Conservation (phyloP, 805 yeast genomes). For the Ogataea nakhonphanomensis region DNA sequence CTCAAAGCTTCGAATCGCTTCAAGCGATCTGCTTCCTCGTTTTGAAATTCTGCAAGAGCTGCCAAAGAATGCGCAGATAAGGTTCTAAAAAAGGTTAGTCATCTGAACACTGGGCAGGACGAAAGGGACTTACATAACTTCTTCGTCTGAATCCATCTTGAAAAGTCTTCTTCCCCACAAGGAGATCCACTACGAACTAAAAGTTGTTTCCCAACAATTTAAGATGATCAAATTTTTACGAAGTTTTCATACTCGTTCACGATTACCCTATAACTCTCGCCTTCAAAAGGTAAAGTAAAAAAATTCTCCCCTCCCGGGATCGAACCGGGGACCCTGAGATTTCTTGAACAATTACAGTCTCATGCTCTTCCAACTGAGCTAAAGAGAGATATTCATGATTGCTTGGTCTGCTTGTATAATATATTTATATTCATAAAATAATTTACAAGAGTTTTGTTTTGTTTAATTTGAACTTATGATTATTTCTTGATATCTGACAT, state of each 20-base stretch:
- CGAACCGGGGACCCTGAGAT: conserved; percentile 30
- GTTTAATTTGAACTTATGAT: too few relatives aligned
- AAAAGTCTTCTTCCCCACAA: background rate
- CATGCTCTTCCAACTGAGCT: conserved; percentile 28
- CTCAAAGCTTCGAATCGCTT: conserved; percentile 55
- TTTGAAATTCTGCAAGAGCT: conserved; percentile 60
- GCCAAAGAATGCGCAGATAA: conserved; percentile 50
- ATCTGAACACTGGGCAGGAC: background rate
- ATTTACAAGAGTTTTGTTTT: too few relatives aligned
- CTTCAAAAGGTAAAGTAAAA: background rate
- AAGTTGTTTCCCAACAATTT: too few relatives aligned
- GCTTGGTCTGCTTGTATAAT: too few relatives aligned
- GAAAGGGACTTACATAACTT: conserved; percentile 19
- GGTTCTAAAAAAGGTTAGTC: conserved; percentile 27
- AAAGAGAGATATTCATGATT: conserved; percentile 15
- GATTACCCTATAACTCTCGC: too few relatives aligned
- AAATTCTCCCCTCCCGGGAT: conserved; percentile 27
- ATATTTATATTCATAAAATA: too few relatives aligned
- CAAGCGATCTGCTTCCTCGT: conserved; percentile 56
- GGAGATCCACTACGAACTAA: too few relatives aligned
- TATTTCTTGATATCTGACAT: too few relatives aligned
- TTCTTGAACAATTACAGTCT: conserved; percentile 22
- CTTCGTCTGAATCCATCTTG: conserved; percentile 25
- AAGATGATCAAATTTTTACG: too few relatives aligned
- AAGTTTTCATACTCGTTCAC: too few relatives aligned